Evolutionary conservation across 2,329 filamentous ascomycete species (phyloP).

Genomic region (Cladorrhinum sp.): DNA sequence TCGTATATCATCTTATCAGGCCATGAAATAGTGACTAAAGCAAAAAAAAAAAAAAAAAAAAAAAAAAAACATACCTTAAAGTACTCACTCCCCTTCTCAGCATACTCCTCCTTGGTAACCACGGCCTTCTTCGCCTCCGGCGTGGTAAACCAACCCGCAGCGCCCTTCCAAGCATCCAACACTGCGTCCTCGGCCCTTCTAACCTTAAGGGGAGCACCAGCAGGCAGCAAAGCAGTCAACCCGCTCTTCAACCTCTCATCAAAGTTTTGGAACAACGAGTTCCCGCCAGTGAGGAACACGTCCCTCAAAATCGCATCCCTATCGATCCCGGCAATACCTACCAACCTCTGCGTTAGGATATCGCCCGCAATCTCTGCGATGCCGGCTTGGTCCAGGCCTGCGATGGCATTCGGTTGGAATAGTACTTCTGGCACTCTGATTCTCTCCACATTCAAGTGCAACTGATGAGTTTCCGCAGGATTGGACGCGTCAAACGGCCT

Average conservation of each 20-base stretch:
- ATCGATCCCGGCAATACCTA: conserved; percentile 44
- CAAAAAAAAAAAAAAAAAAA: conserved; percentile 10
- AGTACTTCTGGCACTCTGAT: conserved; percentile 92
- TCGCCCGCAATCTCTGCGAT: conserved; percentile 89
- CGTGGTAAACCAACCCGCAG: conserved; percentile 75
- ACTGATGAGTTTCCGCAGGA: conserved; percentile 75
- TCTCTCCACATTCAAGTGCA: conserved; percentile 95
- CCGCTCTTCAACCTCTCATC: conserved; percentile 76
- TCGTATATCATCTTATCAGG: background rate
- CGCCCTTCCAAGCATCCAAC: conserved; percentile 90
- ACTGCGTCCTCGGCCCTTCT: conserved; percentile 72
- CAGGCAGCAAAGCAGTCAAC: conserved; percentile 68
- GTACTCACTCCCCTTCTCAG: conserved; percentile 91
- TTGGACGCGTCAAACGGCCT: conserved; percentile 79
- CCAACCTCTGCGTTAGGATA: conserved; percentile 80
- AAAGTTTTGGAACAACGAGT: conserved; percentile 81
- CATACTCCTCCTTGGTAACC: conserved; percentile 77
- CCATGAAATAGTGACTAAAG: too few relatives aligned
- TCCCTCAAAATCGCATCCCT: conserved; percentile 74
- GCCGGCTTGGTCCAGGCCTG: conserved; percentile 88
- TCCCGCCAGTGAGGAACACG: conserved; percentile 92
- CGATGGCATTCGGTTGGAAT: conserved; percentile 81
- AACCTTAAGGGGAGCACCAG: conserved; percentile 63
- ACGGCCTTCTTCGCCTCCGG: conserved; percentile 59
- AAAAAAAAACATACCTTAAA: conserved; percentile 63